Evolutionary conservation across 2,329 filamentous ascomycete species (phyloP), one percentile per base, ranked within the genome.

Genomic region (Apiospora saccharicola): DNA sequence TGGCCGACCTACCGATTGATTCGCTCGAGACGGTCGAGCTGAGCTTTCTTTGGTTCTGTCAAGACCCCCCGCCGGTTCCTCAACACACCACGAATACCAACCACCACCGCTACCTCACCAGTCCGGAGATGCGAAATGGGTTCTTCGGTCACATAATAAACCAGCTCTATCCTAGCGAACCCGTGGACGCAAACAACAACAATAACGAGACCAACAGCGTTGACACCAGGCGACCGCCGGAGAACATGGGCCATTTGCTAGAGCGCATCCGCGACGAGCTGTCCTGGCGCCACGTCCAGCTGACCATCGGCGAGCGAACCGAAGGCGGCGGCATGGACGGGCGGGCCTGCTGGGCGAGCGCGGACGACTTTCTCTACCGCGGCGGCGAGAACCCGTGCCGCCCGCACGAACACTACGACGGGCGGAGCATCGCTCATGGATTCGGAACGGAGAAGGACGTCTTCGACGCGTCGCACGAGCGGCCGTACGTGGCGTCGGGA

Each of bases 1-100:
- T 84, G 19, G 51, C 67, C 1, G 70, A 68, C 0, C 69, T 84
- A 0, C 81, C 80, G 4, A 10, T 30, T 0, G 79, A 78, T 0
- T 30, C 22, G 3, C 30, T 83, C 0, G 74, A 76, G 13, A 80
- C 79, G 1, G 72, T 83, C 0, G 78, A 84, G 41, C 74, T 84
- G 7, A 83, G 80, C 64, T 80, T 78, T 16, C 73, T 83, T 0
- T 13, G 12, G 3, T 82, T 82, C 13, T 10, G 1, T 13, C 12
- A 19, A 12, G 12, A 53, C 16, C 13, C 7, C 24, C 26, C 51
- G 30, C 2, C 13, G 2, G 12, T 16, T 4, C 3, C 24, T 4
- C 51, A 30, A 3, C 14, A 1, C 10, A 53, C 51, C 12, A 30
- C 13, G 16, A n/a, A 13, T 37, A 37, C 5, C 61, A 37, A 13